phyloP scores from a whole-genome alignment of 2,329 filamentous ascomycete species.

The Mycosphaerella arachidis region DNA sequence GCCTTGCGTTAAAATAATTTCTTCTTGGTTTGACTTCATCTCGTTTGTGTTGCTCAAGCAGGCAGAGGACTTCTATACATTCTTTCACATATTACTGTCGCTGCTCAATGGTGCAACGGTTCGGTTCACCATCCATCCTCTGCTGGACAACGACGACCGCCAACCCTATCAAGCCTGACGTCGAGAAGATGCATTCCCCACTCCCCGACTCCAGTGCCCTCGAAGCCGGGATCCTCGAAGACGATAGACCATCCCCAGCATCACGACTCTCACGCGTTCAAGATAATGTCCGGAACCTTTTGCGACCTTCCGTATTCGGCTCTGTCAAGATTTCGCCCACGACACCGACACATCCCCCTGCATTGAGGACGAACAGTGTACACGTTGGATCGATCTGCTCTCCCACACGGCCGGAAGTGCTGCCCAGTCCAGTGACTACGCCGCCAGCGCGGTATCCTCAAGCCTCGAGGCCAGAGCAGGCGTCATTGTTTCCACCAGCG shows the following conservation, averaged over 20 bases:
- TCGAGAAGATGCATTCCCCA: constrained; percentile 14
- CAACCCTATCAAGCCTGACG: background rate
- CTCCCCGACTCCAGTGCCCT: constrained; percentile 31
- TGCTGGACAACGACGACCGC: background rate
- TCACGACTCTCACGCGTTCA: constrained; percentile 28
- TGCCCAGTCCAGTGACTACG: constrained; percentile 17
- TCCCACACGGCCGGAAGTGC: constrained; percentile 9
- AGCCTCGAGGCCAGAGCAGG: background rate
- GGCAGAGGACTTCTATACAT: background rate
- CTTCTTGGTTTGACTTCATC: background rate
- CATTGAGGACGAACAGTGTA: constrained; percentile 3
- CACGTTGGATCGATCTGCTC: constrained; percentile 6
- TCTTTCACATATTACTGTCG: background rate
- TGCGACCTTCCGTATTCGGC: constrained; percentile 28
- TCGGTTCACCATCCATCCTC: constrained; percentile 1
- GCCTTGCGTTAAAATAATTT: constrained; percentile 2
- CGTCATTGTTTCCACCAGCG: constrained; percentile 12
- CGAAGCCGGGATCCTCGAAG: constrained; percentile 33
- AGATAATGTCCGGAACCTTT: constrained; percentile 32
- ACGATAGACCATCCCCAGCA: constrained; percentile 24
- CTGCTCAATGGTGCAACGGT: constrained; percentile 7
- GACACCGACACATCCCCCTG: constrained; percentile 13
- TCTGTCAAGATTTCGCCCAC: constrained; percentile 20
- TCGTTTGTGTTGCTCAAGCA: background rate
- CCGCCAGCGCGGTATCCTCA: background rate